phyloP scores from a whole-genome alignment of 257 asterid species.

The Echites panduratus region DNA sequence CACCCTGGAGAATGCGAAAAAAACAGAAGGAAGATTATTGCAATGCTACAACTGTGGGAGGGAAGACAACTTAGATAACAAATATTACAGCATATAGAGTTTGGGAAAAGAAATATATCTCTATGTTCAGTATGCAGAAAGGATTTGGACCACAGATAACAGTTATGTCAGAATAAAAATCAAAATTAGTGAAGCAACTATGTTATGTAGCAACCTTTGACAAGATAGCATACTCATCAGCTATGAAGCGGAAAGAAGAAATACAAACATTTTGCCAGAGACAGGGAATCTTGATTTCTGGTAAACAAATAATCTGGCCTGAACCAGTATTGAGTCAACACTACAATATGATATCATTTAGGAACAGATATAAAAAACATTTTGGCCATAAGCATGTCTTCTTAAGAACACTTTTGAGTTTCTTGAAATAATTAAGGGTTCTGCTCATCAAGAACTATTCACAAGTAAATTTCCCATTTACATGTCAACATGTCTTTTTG shows the following conservation, averaged over 20 bases:
- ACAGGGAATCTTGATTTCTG: too few species aligned
- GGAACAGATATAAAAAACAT: background rate
- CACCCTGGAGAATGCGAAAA: constrained; percentile 46
- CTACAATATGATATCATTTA: background rate
- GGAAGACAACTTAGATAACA: background rate
- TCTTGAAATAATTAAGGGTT: background rate
- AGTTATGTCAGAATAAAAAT: background rate
- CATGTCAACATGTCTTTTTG: background rate
- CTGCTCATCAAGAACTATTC: background rate
- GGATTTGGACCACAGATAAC: background rate
- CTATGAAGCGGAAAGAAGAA: background rate
- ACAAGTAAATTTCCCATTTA: background rate
- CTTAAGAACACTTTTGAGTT: background rate
- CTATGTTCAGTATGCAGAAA: too few species aligned
- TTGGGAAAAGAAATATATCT: background rate
- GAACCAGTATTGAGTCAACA: background rate
- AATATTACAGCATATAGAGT: background rate
- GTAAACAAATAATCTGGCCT: background rate
- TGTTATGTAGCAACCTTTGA: background rate
- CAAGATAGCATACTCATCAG: background rate
- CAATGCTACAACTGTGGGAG: background rate
- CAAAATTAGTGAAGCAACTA: background rate
- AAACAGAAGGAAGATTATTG: constrained; percentile 10
- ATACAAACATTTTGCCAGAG: background rate
- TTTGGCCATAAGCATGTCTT: background rate